Base-by-base conservation (phyloP, 164 flowering plant species). In the Chimonanthus praecox region DNA sequence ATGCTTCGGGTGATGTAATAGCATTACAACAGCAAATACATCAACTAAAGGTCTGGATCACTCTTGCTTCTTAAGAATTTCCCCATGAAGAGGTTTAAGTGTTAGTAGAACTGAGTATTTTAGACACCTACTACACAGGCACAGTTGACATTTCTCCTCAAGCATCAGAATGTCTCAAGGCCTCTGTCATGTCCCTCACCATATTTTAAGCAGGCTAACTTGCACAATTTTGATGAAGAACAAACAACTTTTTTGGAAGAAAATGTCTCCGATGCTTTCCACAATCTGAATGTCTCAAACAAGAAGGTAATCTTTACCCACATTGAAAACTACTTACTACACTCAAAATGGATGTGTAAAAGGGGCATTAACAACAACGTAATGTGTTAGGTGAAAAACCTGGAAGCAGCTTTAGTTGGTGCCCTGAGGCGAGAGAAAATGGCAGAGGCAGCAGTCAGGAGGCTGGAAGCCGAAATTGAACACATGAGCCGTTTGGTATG, bases 11-110 rank as follows among this genome's bases (percentile, higher is more conserved):
- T 64, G 92, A 92, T 77, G 87, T 91, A 10, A 71, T 75, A 64
- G 89, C 89, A 67, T 82, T 91, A 79, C 97, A 90, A 77, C 81
- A 76, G 45, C 92, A 90, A 82, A 89, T 94, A 72, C 89, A 88
- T 67, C 84, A 86, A 49, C 72, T 92, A 70, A 92, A 90, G 96
- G 98, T 88, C 69, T 67, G 46, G 16, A 9, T 65, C 69, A 73
- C 13, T 47, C 68, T 11, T 45, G 66, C 4, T 47, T 45, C 15
- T 69, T 64, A 62, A 71, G 6, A 47, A 15, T 3, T 68, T 67
- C 72, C 15, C 58, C 33, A 44, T 13, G n/a, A 67, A 69, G 21
- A 6, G 7, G 49, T 47, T 45, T 16, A 20, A 6, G 18, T 9
- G n/a, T 21, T 58, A 7, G 6, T 58, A 71, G 67, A 77, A 68